A percentile compares a stretch with the other conserved stretches of the same genome.
phyloP scores from a whole-genome alignment of 306 rosid genomes.

The Cucurbita argyrosperma region DNA sequence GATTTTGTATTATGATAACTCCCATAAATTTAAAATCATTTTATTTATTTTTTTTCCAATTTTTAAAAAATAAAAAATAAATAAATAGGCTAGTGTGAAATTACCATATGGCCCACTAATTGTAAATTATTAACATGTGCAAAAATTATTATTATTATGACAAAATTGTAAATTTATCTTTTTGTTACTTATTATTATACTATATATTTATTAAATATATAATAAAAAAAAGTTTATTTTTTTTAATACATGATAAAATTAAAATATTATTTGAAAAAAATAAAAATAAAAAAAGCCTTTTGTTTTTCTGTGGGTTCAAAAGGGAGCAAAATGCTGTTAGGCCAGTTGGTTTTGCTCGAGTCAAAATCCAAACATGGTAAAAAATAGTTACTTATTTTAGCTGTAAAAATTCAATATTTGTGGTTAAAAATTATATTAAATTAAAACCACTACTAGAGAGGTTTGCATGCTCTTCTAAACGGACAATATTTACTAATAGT shows the following conservation, averaged over 20 bases:
- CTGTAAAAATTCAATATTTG: no score
- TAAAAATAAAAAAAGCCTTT: background rate
- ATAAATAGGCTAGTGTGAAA: background rate
- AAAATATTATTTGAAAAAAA: background rate
- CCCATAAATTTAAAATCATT: background rate
- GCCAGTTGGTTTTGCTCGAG: background rate
- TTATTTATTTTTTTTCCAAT: background rate
- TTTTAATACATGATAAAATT: background rate
- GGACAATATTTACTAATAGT: no score
- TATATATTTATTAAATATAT: no score
- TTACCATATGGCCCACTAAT: background rate
- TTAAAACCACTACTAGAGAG: no score
- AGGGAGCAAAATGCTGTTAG: background rate
- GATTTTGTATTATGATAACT: slow-evolving; percentile 3
- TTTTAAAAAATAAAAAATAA: background rate
- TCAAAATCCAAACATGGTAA: no score
- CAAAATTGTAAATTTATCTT: background rate
- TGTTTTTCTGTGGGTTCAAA: background rate
- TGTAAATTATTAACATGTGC: background rate
- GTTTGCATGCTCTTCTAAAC: no score
- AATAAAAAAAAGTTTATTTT: no score
- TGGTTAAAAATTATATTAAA: no score
- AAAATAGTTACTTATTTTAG: no score
- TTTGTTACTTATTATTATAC: background rate
- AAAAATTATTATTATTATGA: background rate